Percentiles rank a stretch among this genome's conserved stretches.
Evolutionary conservation across 768 basidiomycete genomes (phyloP).

Genomic region (Mycena haematopus): DNA sequence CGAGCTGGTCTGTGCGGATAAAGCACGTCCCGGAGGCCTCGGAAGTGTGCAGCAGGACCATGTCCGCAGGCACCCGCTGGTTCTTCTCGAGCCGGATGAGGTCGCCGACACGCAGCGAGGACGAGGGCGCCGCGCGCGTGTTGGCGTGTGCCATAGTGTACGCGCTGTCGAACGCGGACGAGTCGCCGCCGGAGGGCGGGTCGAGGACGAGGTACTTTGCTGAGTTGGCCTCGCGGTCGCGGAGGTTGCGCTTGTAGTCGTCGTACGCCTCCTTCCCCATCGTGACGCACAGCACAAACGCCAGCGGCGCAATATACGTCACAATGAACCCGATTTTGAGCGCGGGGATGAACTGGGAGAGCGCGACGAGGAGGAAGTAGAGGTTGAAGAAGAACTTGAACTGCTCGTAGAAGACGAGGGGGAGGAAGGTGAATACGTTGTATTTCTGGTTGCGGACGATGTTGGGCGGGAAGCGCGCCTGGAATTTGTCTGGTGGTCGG

Average conservation of each 20-base stretch:
- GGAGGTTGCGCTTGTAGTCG: constrained; percentile 92
- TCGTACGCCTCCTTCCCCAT: constrained; percentile 99
- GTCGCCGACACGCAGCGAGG: constrained; percentile 89
- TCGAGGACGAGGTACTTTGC: constrained; percentile 88
- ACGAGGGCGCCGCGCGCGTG: constrained; percentile 85
- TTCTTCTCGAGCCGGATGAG: constrained; percentile 94
- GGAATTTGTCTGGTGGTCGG: constrained; percentile 78
- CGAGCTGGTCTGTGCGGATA: constrained; percentile 96
- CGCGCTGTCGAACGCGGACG: constrained; percentile 47
- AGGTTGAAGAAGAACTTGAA: constrained; percentile 99
- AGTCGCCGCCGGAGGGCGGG: constrained; percentile 44
- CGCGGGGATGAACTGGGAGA: constrained; percentile 95
- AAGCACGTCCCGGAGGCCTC: constrained; percentile 95
- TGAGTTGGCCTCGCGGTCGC: constrained; percentile 95
- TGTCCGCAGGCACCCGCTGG: constrained; percentile 93
- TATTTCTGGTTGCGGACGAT: constrained; percentile 98
- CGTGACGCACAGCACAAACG: constrained; percentile 92
- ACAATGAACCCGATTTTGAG: constrained; percentile 96
- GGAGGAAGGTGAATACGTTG: constrained; percentile 95
- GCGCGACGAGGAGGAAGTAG: constrained; percentile 95
- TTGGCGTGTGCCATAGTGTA: constrained; percentile 55
- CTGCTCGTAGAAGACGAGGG: constrained; percentile 97
- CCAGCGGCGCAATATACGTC: constrained; percentile 95
- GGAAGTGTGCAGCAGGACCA: constrained; percentile 86
- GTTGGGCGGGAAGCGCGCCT: constrained; percentile 81